A percentile compares a stretch with the other conserved stretches of the same genome.
phyloP scores from a whole-genome alignment of 1,284 basidiomycete species.

The Fistulina hepatica region DNA sequence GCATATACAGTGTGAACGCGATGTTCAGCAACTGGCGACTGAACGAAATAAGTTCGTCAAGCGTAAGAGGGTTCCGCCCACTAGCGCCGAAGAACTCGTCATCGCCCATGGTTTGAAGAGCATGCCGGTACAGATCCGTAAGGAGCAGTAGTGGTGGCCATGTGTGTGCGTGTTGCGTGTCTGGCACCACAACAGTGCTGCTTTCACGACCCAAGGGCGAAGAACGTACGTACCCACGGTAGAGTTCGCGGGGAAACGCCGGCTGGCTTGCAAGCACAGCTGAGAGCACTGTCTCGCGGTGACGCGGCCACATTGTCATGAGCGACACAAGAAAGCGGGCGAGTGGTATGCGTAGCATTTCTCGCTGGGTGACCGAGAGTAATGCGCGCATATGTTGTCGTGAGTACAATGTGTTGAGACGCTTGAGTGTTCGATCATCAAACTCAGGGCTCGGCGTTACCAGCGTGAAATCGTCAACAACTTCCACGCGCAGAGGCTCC shows the following conservation, averaged over 20 bases:
- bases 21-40: conserved; percentile 67
- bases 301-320: conserved; percentile 45
- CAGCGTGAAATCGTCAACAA: conserved; percentile 30
- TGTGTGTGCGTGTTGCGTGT: conserved; percentile 32
- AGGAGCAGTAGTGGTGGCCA: conserved; percentile 74
- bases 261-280: conserved; percentile 40
- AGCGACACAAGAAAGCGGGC: conserved; percentile 45
- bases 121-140: conserved; percentile 75
- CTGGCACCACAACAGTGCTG: conserved; percentile 21
- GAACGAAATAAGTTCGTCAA: conserved; percentile 74
- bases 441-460: conserved; percentile 27
- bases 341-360: conserved; percentile 31
- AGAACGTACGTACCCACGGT: conserved; percentile 31
- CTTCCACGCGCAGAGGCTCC: conserved; percentile 30
- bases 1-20: conserved; percentile 74
- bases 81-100: conserved; percentile 83
- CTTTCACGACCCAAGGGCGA: conserved; percentile 7
- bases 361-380: conserved; percentile 28
- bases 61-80: conserved; percentile 60
- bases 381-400: conserved; percentile 41
- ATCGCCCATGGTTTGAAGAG: conserved; percentile 86
- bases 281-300: conserved; percentile 42
- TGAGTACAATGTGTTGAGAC: conserved; percentile 39
- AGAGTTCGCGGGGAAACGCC: conserved; percentile 65
- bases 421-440: conserved; percentile 46